These are phyloP conservation scores for Aspergillus eucalypticola DNA, from an alignment of 2,329 filamentous ascomycete genomes.

Conservation along the genomic window DNA sequence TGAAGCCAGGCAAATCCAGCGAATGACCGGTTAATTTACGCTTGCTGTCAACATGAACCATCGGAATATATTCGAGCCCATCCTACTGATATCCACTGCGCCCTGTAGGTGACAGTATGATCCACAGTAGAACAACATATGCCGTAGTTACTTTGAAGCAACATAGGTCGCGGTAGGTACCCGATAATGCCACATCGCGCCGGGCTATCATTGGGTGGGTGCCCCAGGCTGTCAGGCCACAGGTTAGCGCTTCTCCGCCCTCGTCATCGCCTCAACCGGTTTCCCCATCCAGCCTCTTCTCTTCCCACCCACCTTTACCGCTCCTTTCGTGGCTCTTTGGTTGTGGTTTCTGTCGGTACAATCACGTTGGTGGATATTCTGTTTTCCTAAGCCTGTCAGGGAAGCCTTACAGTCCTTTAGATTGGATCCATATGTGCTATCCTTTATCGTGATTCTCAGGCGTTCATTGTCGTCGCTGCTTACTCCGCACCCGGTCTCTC, in stretches of 20 bases:
- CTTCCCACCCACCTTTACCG: background rate
- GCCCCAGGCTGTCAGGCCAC: slow-evolving; percentile 25
- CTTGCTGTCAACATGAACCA: too few relatives aligned
- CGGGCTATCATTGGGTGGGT: slow-evolving; percentile 13
- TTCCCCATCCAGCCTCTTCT: slow-evolving; percentile 5
- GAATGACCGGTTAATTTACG: background rate
- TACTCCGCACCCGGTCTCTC: slow-evolving; percentile 17
- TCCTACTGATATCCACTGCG: background rate
- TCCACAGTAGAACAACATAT: background rate
- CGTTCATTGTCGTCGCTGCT: slow-evolving; percentile 12
- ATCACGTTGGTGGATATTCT: background rate
- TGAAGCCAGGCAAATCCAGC: background rate
- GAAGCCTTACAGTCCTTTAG: background rate
- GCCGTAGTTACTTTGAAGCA: background rate
- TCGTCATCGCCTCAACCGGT: slow-evolving; percentile 30
- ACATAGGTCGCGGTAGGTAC: background rate
- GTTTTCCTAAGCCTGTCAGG: background rate
- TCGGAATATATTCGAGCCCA: background rate
- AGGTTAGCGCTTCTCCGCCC: slow-evolving; percentile 28
- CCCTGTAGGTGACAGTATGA: background rate
- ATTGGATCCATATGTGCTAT: background rate
- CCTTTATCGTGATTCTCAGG: slow-evolving; percentile 1
- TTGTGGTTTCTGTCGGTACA: background rate
- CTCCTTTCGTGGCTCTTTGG: slow-evolving; percentile 4
- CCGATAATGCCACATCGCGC: slow-evolving; percentile 2